These are phyloP conservation scores for Paraleonurus japonicus DNA, from an alignment of 257 asterid genomes.

Conservation along the genomic window DNA sequence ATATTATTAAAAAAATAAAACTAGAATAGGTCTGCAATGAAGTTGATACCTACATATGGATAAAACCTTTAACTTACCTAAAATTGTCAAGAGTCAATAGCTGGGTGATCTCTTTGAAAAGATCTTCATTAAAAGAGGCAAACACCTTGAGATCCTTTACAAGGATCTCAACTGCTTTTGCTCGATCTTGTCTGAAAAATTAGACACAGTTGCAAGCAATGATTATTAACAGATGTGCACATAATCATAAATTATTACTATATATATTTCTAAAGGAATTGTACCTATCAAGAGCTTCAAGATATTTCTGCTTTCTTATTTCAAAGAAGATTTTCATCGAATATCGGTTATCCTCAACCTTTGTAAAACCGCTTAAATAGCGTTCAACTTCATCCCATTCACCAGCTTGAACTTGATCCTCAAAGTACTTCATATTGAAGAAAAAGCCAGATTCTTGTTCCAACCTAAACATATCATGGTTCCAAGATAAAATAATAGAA, in stretches of 20 bases:
- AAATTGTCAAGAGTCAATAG: conserved; percentile 74
- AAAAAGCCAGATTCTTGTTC: conserved; percentile 95
- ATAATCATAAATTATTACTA: conserved; percentile 1
- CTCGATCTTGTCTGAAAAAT: conserved; percentile 70
- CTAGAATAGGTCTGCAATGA: not conserved
- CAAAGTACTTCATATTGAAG: conserved; percentile 95
- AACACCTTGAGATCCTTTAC: conserved; percentile 93
- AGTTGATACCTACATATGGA: conserved; percentile 6
- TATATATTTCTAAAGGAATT: conserved; percentile 21
- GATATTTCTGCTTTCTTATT: conserved; percentile 93
- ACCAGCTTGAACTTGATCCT: conserved; percentile 95
- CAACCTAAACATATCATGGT: conserved; percentile 50
- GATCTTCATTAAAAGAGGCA: conserved; percentile 92
- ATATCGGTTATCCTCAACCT: conserved; percentile 93
- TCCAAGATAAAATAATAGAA: conserved; percentile 22
- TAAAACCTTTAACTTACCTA: conserved; percentile 49
- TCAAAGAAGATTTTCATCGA: conserved; percentile 97
- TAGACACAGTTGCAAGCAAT: conserved; percentile 3
- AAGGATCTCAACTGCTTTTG: conserved; percentile 91
- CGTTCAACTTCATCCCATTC: conserved; percentile 98
- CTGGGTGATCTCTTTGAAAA: conserved; percentile 90
- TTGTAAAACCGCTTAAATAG: conserved; percentile 83
- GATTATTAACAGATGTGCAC: conserved; percentile 17
- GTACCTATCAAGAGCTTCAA: conserved; percentile 93
- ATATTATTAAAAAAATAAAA: conserved; percentile 17